Base-by-base conservation (phyloP, 2,329 filamentous ascomycete species). In the Cordyceps tenuipes region DNA sequence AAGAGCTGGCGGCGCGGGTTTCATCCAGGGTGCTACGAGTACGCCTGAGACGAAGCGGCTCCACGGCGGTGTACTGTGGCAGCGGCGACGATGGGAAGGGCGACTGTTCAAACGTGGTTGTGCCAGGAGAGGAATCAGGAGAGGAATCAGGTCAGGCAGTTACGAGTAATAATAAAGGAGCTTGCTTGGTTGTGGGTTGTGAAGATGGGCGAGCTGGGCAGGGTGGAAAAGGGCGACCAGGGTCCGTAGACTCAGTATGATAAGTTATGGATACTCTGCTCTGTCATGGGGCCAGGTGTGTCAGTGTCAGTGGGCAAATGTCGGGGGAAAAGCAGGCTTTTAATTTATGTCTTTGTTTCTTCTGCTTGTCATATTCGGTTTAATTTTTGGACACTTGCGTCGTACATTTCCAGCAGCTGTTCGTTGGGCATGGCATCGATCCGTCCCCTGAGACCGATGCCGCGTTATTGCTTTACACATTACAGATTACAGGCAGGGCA, bases 1-100 rank as follows among this genome's bases (percentile, higher is more conserved):
- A 61, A 48, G 59, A 61, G 53, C 59, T 21, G 41, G 53, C 48
- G 29, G 59, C 53, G 21, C 31, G 17, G 47, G 59, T 57, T 60
- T 57, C 59, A 51, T 29, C 17, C 13, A 52, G 6, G 52, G 36
- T n/a, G 59, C 31, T 19, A 34, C 31, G 48, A 47, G 31, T 52
- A 47, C 10, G 59, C 59, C 59, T 56, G 59, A 56, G 51, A 60
- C 51, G 58, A n/a, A 34, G 36, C 51, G 44, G 41, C 19, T 52
- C 48, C 57, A 59, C 48, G 57, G 23, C 19, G 49, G 49, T 36
- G 43, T 23, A 15, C 29, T 51, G 17, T 21, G 34, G 43, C 13
- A 49, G 39, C 36, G 36, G 21, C 6, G 26, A 17, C 15, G 31
- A 41, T 23, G 29, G 6, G 29, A 39, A 41, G 41, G 49, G 29